Conservation (phyloP, 305 asterid genomes). For the Euphrasia arctica region DNA sequence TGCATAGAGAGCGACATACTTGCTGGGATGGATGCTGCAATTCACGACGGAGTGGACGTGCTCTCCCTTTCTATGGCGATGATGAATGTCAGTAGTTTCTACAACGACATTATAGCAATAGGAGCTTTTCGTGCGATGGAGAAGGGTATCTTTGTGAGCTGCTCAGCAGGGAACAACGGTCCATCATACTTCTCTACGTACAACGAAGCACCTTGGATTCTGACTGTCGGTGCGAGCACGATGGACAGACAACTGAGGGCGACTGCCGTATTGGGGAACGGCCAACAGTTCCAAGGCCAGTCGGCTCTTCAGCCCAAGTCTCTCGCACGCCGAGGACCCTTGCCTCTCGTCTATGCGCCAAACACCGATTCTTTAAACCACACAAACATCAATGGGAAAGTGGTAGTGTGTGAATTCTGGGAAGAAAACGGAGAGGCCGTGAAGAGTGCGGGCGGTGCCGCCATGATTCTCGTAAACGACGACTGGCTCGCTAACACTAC, state of each 20-base stretch:
- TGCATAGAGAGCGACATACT: slow-evolving; percentile 18
- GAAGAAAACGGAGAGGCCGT: neutral
- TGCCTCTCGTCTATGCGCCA: neutral
- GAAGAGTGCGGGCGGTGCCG: neutral
- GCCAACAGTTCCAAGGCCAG: neutral
- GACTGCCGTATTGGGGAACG: neutral
- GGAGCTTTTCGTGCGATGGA: slow-evolving; percentile 25
- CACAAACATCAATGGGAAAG: neutral
- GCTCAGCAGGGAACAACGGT: neutral
- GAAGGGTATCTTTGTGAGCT: neutral
- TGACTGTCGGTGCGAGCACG: neutral
- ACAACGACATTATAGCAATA: slow-evolving; percentile 24
- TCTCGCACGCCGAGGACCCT: neutral
- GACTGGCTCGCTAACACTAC: neutral
- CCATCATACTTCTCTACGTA: neutral
- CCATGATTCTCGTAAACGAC: neutral
- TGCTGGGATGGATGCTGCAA: slow-evolving; percentile 25
- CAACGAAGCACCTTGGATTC: neutral
- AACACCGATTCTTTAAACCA: neutral
- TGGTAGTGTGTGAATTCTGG: neutral
- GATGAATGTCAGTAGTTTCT: neutral
- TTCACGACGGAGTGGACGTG: slow-evolving; percentile 24
- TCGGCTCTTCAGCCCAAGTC: neutral
- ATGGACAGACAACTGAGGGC: neutral
- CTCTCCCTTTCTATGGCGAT: slow-evolving; percentile 23